phyloP scores from a whole-genome alignment of 1,284 basidiomycete genomes.

The Stereum hirsutum region DNA sequence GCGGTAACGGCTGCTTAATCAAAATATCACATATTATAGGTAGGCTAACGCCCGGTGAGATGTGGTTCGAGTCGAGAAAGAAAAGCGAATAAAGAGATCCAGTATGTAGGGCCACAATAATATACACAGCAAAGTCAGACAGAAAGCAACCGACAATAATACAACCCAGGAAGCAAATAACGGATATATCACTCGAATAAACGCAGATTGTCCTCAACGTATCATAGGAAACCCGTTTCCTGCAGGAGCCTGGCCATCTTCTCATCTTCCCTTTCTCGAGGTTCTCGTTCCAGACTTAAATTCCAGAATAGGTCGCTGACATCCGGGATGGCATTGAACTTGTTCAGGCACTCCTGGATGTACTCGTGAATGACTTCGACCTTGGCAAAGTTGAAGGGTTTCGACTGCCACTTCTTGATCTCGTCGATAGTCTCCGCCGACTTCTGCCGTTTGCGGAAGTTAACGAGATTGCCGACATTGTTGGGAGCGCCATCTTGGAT shows the following conservation, averaged over 20 bases:
- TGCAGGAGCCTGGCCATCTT: slow-evolving; percentile 85
- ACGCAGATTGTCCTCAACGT: background rate
- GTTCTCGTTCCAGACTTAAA: slow-evolving; percentile 80
- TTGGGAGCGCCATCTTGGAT: slow-evolving; percentile 99
- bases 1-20: too few species aligned
- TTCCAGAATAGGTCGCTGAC: slow-evolving; percentile 77
- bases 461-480: slow-evolving; percentile 76
- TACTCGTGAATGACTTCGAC: slow-evolving; percentile 66
- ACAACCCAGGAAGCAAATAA: background rate
- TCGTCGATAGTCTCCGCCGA: slow-evolving; percentile 93
- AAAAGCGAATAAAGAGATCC: too few species aligned
- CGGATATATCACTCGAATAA: background rate
- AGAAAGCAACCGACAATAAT: background rate
- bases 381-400: slow-evolving; percentile 78
- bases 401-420: slow-evolving; percentile 92
- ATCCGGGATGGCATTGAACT: slow-evolving; percentile 47
- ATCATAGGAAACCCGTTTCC: slow-evolving; percentile 77
- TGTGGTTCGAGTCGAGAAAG: too few species aligned
- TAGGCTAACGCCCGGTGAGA: too few species aligned
- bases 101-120: too few species aligned
- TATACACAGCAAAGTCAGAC: background rate
- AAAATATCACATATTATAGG: too few species aligned
- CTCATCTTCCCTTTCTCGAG: slow-evolving; percentile 88
- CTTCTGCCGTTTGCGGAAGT: slow-evolving; percentile 93
- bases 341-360: slow-evolving; percentile 70